phyloP scores from a whole-genome alignment of 1,284 basidiomycete species.

The Trametes sp. region DNA sequence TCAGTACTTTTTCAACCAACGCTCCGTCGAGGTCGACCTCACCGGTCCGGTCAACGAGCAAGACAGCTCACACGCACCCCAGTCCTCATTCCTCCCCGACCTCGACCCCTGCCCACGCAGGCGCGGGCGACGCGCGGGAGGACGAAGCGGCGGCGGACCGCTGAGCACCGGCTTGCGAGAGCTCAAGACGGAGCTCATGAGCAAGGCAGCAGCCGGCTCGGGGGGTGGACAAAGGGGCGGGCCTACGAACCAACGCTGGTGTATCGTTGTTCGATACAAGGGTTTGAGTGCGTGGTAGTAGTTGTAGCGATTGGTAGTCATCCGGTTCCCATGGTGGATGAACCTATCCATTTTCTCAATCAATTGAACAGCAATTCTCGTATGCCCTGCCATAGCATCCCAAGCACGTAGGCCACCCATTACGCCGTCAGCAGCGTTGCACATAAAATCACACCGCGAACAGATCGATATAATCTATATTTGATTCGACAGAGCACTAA shows the following conservation, averaged over 20 bases:
- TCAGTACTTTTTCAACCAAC: constrained; percentile 46
- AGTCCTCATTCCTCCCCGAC: background rate
- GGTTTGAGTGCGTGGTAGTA: background rate
- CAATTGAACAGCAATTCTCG: too few relatives aligned
- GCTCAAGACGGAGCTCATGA: constrained; percentile 1
- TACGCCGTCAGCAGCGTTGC: too few relatives aligned
- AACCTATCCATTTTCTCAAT: too few relatives aligned
- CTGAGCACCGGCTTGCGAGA: background rate
- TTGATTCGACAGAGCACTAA: constrained; percentile 1
- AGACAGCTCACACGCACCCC: background rate
- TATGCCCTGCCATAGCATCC: too few relatives aligned
- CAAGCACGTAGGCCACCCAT: too few relatives aligned
- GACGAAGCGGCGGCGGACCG: background rate
- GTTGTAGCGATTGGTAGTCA: background rate
- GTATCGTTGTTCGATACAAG: constrained; percentile 4
- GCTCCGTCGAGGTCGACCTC: constrained; percentile 43
- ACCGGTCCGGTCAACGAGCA: constrained; percentile 35
- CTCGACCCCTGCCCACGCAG: background rate
- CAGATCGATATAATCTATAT: background rate
- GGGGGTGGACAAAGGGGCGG: background rate
- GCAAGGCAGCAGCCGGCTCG: background rate
- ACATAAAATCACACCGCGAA: too few relatives aligned
- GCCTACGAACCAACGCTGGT: background rate
- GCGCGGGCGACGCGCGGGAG: background rate
- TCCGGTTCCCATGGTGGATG: too few relatives aligned